phyloP scores from a whole-genome alignment of 805 yeast genomes.

The Candida nemodendra region DNA sequence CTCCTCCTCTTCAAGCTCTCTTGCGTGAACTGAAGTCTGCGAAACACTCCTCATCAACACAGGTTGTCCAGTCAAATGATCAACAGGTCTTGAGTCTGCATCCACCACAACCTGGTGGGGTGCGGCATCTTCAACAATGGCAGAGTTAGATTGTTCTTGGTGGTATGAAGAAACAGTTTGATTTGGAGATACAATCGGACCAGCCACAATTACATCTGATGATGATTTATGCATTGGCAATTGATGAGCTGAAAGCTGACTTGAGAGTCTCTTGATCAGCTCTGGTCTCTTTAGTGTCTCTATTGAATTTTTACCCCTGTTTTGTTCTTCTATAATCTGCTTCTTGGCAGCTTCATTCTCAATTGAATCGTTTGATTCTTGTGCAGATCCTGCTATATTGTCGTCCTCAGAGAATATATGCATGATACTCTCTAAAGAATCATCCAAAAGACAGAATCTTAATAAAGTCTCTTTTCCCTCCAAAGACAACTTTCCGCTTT shows the following conservation, averaged over 20 bases:
- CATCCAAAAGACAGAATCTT: constrained; percentile 53
- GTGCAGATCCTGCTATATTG: constrained; percentile 2
- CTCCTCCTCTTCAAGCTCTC: constrained; percentile 83
- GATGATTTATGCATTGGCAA: constrained; percentile 48
- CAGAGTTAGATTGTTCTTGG: constrained; percentile 10
- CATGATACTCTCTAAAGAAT: constrained; percentile 51
- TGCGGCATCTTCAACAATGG: constrained; percentile 25
- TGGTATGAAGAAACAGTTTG: constrained; percentile 26
- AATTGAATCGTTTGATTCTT: constrained; percentile 3
- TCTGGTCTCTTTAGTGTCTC: constrained; percentile 21
- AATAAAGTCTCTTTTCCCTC: constrained; percentile 56
- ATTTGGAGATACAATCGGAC: constrained; percentile 51
- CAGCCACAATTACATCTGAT: constrained; percentile 49
- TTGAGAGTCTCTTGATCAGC: constrained; percentile 28
- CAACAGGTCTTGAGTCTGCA: constrained; percentile 58
- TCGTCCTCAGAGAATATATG: constrained; percentile 39
- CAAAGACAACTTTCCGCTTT: constrained; percentile 44
- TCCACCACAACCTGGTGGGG: constrained; percentile 78
- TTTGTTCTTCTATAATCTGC: background rate
- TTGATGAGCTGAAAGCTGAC: constrained; percentile 40
- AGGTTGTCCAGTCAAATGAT: constrained; percentile 69
- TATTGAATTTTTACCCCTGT: constrained; percentile 4
- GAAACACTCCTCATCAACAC: constrained; percentile 63
- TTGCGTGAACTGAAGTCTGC: constrained; percentile 65
- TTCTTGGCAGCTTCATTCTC: background rate